A percentile compares a stretch with the other conserved stretches of the same genome.
Evolutionary conservation across 495 filamentous ascomycete genomes (phyloP).

Genomic region (Astrothelium macrocarpum): DNA sequence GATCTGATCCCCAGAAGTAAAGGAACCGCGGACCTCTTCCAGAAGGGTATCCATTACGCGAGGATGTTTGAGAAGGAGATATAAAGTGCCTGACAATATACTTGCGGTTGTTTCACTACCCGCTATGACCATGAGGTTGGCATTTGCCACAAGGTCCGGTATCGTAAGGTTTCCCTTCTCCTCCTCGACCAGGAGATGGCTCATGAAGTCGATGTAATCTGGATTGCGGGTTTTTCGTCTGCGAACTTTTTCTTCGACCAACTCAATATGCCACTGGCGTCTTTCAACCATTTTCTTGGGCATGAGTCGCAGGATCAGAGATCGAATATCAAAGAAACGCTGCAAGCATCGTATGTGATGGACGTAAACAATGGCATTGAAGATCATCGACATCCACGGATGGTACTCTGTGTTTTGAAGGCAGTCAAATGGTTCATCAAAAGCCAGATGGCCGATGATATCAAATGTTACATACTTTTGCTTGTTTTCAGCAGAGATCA

Average conservation of each 20-base stretch:
- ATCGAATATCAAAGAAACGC: slow-evolving; percentile 1
- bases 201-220: slow-evolving; percentile 29
- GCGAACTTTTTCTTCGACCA: slow-evolving; percentile 36
- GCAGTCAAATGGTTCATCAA: slow-evolving; percentile 43
- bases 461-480: slow-evolving; percentile 39
- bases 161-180: slow-evolving; percentile 25
- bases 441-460: slow-evolving; percentile 48
- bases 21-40: slow-evolving; percentile 41
- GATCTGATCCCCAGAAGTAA: slow-evolving; percentile 23
- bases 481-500: neutral
- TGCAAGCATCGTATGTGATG: slow-evolving; percentile 12
- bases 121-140: slow-evolving; percentile 36
- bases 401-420: slow-evolving; percentile 38
- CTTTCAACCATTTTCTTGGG: slow-evolving; percentile 23
- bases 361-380: slow-evolving; percentile 31
- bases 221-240: slow-evolving; percentile 31
- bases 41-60: slow-evolving; percentile 30
- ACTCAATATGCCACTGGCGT: slow-evolving; percentile 27
- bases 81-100: slow-evolving; percentile 39
- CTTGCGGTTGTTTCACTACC: slow-evolving; percentile 53
- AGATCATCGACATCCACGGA: slow-evolving; percentile 35
- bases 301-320: slow-evolving; percentile 22
- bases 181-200: slow-evolving; percentile 24
- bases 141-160: slow-evolving; percentile 36
- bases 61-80: slow-evolving; percentile 39